Evolutionary conservation across 768 basidiomycete species (phyloP).

Genomic region (Mycena capillaripes): DNA sequence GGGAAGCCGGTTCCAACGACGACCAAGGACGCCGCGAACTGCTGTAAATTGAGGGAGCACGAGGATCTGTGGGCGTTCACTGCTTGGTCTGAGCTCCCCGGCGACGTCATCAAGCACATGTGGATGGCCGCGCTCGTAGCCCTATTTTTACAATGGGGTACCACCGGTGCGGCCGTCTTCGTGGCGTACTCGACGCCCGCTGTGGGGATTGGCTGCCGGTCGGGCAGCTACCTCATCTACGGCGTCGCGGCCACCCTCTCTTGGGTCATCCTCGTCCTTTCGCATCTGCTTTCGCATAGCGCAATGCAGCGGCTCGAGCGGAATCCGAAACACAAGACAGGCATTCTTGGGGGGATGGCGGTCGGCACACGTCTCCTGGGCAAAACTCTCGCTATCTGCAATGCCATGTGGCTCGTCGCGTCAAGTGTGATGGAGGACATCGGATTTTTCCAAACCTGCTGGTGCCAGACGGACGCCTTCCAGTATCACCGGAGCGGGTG

Average conservation of each 20-base stretch:
- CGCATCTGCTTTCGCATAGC: slow-evolving; percentile 39
- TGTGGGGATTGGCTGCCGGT: slow-evolving; percentile 49
- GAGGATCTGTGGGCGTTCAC: slow-evolving; percentile 7
- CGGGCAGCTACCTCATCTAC: slow-evolving; percentile 46
- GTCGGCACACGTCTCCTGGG: slow-evolving; percentile 20
- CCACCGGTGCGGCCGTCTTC: slow-evolving; percentile 44
- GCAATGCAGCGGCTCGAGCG: slow-evolving; percentile 18
- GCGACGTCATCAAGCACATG: slow-evolving; percentile 29
- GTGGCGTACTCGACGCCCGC: slow-evolving; percentile 38
- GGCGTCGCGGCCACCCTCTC: slow-evolving; percentile 45
- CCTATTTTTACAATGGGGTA: slow-evolving; percentile 48
- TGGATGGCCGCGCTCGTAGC: slow-evolving; percentile 43
- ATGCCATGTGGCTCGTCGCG: slow-evolving; percentile 34
- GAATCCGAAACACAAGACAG: neutral
- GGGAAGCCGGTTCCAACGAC: slow-evolving; percentile 11
- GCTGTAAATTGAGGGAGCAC: neutral
- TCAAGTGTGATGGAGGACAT: too few species aligned
- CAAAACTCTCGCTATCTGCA: slow-evolving; percentile 28
- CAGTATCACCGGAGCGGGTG: slow-evolving; percentile 8
- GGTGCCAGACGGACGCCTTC: slow-evolving; percentile 29
- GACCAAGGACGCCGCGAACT: neutral
- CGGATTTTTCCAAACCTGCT: slow-evolving; percentile 33
- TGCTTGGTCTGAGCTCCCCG: slow-evolving; percentile 11
- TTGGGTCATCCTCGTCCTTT: slow-evolving; percentile 46
- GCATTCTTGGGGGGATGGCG: neutral